Percentiles rank a stretch among this genome's conserved stretches.
Evolutionary conservation across 805 yeast species (phyloP).

Genomic region (Candida mattraensis): DNA sequence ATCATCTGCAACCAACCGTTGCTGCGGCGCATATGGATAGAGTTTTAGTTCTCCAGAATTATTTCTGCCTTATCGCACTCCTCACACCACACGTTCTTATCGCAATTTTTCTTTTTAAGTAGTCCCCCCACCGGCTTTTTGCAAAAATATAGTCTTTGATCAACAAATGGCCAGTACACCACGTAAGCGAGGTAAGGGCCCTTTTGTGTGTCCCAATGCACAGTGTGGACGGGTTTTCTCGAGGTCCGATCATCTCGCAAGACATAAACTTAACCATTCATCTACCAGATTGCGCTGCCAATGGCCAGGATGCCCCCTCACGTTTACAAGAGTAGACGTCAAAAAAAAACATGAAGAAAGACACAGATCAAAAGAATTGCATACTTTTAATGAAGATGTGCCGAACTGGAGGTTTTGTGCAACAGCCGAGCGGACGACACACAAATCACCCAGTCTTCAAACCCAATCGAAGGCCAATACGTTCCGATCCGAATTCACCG

Average conservation of each 20-base stretch:
- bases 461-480: neutral
- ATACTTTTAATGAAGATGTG: neutral
- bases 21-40: too few species aligned
- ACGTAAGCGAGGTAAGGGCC: constrained; percentile 15
- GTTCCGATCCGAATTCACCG: neutral
- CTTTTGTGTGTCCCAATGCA: constrained; percentile 36
- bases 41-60: too few species aligned
- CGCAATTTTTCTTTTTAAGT: too few species aligned
- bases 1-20: too few species aligned
- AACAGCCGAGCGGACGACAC: neutral
- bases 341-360: constrained; percentile 42
- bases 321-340: constrained; percentile 55
- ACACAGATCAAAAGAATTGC: constrained; percentile 32
- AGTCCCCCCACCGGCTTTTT: too few species aligned
- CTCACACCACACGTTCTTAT: too few species aligned
- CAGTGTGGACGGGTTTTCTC: constrained; percentile 54
- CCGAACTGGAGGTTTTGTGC: neutral
- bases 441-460: neutral
- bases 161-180: constrained; percentile 7
- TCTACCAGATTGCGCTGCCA: constrained; percentile 46
- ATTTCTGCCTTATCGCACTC: too few species aligned
- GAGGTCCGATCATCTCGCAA: constrained; percentile 56
- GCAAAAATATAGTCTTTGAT: too few species aligned
- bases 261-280: constrained; percentile 56
- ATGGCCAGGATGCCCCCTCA: constrained; percentile 48